Conservation (phyloP, 345 rosid genomes). For the Arabidopsis arenosa region DNA sequence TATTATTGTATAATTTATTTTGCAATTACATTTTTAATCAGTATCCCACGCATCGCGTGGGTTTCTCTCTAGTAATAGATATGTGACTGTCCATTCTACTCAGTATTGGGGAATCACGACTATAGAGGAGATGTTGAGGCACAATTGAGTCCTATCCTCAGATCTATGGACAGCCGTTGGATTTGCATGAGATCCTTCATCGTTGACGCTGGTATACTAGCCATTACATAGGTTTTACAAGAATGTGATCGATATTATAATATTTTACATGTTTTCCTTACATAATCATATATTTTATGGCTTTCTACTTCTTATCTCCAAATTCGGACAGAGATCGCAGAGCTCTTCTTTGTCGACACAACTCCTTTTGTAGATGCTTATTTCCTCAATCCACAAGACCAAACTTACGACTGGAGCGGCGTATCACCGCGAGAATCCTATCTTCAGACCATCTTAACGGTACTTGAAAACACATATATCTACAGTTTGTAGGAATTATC, state of each 20-base stretch:
- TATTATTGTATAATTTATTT: too few relatives aligned
- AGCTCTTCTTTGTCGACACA: constrained; percentile 62
- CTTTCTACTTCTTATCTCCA: background rate
- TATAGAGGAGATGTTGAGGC: constrained; percentile 55
- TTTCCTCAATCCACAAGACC: constrained; percentile 43
- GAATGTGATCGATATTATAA: too few relatives aligned
- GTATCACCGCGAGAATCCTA: constrained; percentile 48
- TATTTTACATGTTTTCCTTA: background rate
- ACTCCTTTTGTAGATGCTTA: constrained; percentile 62
- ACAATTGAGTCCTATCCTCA: constrained; percentile 49
- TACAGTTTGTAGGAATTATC: background rate
- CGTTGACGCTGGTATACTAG: constrained; percentile 44
- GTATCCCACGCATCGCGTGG: too few relatives aligned
- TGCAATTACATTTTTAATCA: too few relatives aligned
- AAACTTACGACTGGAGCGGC: constrained; percentile 57
- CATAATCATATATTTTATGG: background rate
- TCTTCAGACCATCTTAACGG: constrained; percentile 38
- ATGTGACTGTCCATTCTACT: background rate
- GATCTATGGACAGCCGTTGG: constrained; percentile 50
- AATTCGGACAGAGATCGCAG: constrained; percentile 47
- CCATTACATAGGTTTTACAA: background rate
- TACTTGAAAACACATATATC: background rate
- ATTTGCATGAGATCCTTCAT: constrained; percentile 53
- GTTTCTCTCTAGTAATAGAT: too few relatives aligned
- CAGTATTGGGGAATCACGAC: constrained; percentile 62